Conservation (phyloP, 2,329 filamentous ascomycete species). For the Talaromyces verruculosus region DNA sequence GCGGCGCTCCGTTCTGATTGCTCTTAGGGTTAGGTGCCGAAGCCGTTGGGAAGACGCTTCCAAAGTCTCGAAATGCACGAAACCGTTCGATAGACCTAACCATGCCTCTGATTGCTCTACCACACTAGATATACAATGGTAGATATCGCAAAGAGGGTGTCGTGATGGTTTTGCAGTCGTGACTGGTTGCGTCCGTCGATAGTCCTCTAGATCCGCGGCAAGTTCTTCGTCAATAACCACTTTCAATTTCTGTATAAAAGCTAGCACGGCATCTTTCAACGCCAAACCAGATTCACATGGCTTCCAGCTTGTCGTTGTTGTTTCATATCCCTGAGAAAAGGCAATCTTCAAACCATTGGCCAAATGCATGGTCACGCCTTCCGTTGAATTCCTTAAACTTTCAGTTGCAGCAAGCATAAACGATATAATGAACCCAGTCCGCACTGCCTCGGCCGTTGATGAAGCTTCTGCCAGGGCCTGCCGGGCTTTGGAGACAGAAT, state of each 20-base stretch:
- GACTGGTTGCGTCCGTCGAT: no score
- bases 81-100: background rate
- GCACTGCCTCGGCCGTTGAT: conserved; percentile 1
- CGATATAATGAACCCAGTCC: background rate
- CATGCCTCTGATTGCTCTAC: background rate
- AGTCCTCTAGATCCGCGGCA: no score
- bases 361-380: background rate
- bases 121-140: background rate
- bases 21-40: background rate
- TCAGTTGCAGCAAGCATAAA: background rate
- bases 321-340: background rate
- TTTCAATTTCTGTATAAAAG: background rate
- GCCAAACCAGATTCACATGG: background rate
- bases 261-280: background rate
- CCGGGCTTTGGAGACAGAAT: conserved; percentile 15
- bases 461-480: background rate
- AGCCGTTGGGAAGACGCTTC: background rate
- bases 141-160: background rate
- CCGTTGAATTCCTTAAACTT: background rate
- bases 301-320: background rate
- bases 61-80: background rate
- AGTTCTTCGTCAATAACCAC: background rate
- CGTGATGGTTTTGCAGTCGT: background rate
- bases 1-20: background rate
- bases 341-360: background rate